Percentiles rank a stretch among this genome's conserved stretches.
Evolutionary conservation across 2,329 filamentous ascomycete species (phyloP).

Genomic region (Trichophyton equinum): DNA sequence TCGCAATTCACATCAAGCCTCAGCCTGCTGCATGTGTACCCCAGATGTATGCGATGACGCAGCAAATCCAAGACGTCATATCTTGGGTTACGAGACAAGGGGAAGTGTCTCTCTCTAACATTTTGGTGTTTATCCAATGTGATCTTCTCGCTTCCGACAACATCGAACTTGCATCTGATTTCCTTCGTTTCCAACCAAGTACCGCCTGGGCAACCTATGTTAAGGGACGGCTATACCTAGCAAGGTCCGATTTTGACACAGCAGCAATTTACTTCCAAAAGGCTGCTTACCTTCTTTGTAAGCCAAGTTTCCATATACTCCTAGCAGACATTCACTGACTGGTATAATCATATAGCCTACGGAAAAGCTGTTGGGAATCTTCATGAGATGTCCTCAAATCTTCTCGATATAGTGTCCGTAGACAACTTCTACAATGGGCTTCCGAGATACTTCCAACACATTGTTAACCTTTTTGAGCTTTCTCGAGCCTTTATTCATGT

Average conservation of each 20-base stretch:
- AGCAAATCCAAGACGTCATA: conserved; percentile 33
- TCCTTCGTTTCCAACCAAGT: conserved; percentile 51
- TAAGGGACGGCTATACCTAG: conserved; percentile 65
- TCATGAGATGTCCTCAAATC: conserved; percentile 40
- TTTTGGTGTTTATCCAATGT: conserved; percentile 54
- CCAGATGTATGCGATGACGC: conserved; percentile 32
- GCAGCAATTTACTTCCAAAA: conserved; percentile 70
- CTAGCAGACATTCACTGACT: conserved; percentile 2
- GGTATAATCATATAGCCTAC: conserved; percentile 22
- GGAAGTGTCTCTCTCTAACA: conserved; percentile 43
- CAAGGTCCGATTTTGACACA: conserved; percentile 57
- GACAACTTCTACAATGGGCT: conserved; percentile 57
- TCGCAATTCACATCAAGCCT: conserved; percentile 33
- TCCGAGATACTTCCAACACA: conserved; percentile 74
- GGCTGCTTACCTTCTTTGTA: conserved; percentile 71
- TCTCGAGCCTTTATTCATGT: conserved; percentile 66
- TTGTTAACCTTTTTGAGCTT: conserved; percentile 69
- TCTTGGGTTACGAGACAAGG: conserved; percentile 40
- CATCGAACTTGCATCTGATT: conserved; percentile 52
- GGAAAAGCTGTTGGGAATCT: conserved; percentile 35
- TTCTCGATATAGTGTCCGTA: conserved; percentile 66
- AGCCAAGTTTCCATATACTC: conserved; percentile 26
- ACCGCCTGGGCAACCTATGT: conserved; percentile 59
- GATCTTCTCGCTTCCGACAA: conserved; percentile 57
- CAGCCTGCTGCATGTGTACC: conserved; percentile 28